These are phyloP conservation scores for Saccharomyces hybrid DNA, from an alignment of 1,139 yeast species.

Conservation along the genomic window DNA sequence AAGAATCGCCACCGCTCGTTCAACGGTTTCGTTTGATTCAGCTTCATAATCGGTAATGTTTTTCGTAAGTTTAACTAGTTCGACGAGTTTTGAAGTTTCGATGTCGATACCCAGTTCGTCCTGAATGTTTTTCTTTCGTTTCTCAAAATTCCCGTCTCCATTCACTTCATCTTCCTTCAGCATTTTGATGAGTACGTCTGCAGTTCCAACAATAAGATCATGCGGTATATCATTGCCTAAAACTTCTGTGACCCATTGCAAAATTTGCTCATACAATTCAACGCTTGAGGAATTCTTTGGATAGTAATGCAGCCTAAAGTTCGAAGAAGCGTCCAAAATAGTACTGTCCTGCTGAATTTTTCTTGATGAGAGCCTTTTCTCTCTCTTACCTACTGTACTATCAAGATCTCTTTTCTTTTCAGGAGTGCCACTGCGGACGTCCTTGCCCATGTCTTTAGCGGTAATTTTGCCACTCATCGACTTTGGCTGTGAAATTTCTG, in stretches of 20 bases:
- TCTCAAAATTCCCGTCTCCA: slow-evolving; percentile 34
- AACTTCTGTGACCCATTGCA: slow-evolving; percentile 42
- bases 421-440: not conserved
- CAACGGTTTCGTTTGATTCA: slow-evolving; percentile 16
- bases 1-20: slow-evolving; percentile 27
- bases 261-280: slow-evolving; percentile 39
- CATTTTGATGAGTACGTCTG: slow-evolving; percentile 59
- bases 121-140: slow-evolving; percentile 37
- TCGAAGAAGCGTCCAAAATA: slow-evolving; percentile 30
- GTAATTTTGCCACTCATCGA: slow-evolving; percentile 63
- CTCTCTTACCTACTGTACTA: slow-evolving; percentile 6
- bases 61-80: slow-evolving; percentile 44
- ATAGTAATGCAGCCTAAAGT: slow-evolving; percentile 41
- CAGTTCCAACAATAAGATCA: slow-evolving; percentile 44
- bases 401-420: not conserved
- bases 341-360: slow-evolving; percentile 16
- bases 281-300: slow-evolving; percentile 45
- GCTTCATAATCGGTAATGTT: slow-evolving; percentile 45
- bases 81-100: slow-evolving; percentile 39
- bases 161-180: slow-evolving; percentile 39
- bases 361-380: slow-evolving; percentile 1
- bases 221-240: slow-evolving; percentile 53
- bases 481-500: slow-evolving; percentile 54
- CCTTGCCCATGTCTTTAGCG: slow-evolving; percentile 59
- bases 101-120: slow-evolving; percentile 43